Percentiles rank a stretch among this genome's conserved stretches.
Evolutionary conservation across 2,329 filamentous ascomycete species (phyloP).

Genomic region (Penicillium italicum): DNA sequence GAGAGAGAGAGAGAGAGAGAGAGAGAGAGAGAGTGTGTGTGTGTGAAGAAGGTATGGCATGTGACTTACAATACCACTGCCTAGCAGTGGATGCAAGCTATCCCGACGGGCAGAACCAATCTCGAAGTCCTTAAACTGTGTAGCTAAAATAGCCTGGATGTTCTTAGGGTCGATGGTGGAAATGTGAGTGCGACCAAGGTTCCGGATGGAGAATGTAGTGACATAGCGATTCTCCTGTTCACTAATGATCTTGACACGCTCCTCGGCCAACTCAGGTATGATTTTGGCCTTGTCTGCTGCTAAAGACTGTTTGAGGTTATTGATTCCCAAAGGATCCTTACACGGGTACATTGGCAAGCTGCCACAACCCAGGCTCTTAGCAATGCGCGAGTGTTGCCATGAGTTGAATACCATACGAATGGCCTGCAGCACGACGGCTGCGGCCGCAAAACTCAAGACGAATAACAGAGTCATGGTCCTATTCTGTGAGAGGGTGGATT

Average conservation of each 20-base stretch:
- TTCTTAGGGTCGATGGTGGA: constrained; percentile 51
- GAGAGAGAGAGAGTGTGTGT: too few relatives aligned
- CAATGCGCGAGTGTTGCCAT: constrained; percentile 28
- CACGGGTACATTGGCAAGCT: constrained; percentile 23
- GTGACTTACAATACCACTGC: constrained; percentile 45
- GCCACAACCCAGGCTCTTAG: constrained; percentile 25
- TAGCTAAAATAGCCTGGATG: constrained; percentile 79
- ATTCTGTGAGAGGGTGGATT: not conserved
- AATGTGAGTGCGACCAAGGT: constrained; percentile 23
- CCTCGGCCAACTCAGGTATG: constrained; percentile 20
- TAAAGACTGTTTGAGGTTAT: constrained; percentile 22
- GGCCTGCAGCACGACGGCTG: constrained; percentile 24
- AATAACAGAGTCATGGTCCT: constrained; percentile 18
- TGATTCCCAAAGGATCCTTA: constrained; percentile 28
- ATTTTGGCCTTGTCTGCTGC: constrained; percentile 25
- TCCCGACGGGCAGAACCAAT: constrained; percentile 73
- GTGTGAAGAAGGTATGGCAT: not conserved
- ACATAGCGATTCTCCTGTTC: constrained; percentile 26
- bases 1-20: too few relatives aligned
- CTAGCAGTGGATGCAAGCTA: constrained; percentile 43
- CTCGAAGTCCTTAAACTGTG: constrained; percentile 78
- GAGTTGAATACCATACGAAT: constrained; percentile 21
- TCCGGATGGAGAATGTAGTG: constrained; percentile 24
- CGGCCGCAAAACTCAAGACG: constrained; percentile 23
- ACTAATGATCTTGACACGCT: constrained; percentile 20